Base-by-base conservation (phyloP, 306 rosid species). In the Lathyrus sativus region DNA sequence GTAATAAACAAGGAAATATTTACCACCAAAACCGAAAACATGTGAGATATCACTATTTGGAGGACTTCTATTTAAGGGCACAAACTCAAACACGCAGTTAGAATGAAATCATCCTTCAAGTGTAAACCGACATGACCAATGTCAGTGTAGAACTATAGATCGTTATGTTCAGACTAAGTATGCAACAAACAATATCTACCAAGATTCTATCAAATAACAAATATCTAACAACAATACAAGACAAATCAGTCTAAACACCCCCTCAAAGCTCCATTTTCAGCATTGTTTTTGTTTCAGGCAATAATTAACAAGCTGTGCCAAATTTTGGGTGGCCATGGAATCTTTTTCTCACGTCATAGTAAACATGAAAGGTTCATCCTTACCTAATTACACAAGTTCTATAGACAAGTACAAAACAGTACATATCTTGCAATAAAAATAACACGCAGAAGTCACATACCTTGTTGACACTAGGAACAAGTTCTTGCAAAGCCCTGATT, bases 391-490 rank as follows among this genome's bases (percentile, higher is more conserved):
- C 38, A 66, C 17, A 37, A 9, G 9, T 65, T 18, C 43, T 49
- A 49, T 29, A 71, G 17, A 58, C 54, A 48, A 61, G 55, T 51
- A 29, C 14, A 70, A 19, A 59, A 78, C 44, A 63, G n/a, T 41
- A 74, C 38, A 65, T 56, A 19, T 56, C 9, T 6, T 24, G 33
- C 9, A 63, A 69, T 54, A 68, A 35, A 62, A 62, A 73, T 26
- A 26, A 33, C 33, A 76, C 7, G 55, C 11, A 71, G 26, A 67
- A 59, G 72, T 39, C 61, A 68, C 62, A 59, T 62, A 88, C 99
- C 97, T 93, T 90, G 76, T 93, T 93, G 65, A 88, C 97, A 67
- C 97, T 88, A 10, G 99, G 97, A 82, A 90, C 97, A 68, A 93
- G 85, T 53, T 93, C 99, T 79, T 93, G 99, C 80, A 93, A 84